Evolutionary conservation across 2,329 filamentous ascomycete genomes (phyloP), one percentile per base, ranked within the genome.

Genomic region (Aureobasidium sp.): DNA sequence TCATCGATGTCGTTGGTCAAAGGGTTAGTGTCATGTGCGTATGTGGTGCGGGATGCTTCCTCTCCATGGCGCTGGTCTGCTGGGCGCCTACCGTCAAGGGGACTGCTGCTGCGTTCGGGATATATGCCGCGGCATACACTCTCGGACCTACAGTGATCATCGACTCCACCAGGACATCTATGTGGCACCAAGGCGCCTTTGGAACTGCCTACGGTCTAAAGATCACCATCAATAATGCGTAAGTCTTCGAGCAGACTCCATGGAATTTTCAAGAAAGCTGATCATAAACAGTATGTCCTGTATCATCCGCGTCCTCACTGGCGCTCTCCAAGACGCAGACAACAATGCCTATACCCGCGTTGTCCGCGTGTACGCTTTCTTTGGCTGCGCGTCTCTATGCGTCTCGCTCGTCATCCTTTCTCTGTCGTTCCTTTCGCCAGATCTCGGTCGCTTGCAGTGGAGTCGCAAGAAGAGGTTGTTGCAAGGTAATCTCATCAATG

Each of bases 101-200:
- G 0, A 85, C 83, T 0, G 82, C 81, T 0, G 82, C 82, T 0
- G 77, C 80, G 0, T 86, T 86, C 39, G 84, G 81, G 1, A 77
- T 86, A 22, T 86, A 81, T 47, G 84, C 83, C 0, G 72, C 86
- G 14, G 81, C 82, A 0, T 74, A 73, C 5, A 80, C 78, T 0
- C 74, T 86, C 1, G 83, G 83, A 0, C 82, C 83, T 0, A 84
- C 82, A 0, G 75, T 79, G 3, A 82, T 86, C 62, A 84, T 86
- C 58, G 84, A 86, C 67, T 76, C 80, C 24, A 83, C 85, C 29
- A 81, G 84, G 17, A 85, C 83, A 0, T 78, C 78, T 0, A 79
- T 86, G 70, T 85, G 82, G 80, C 76, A 84, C 29, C 80, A 83
- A 61, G 80, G 80, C 2, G 80, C 84, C 0, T 86, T 86, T 62